Percentiles rank a stretch among this genome's conserved stretches.
Evolutionary conservation across 805 yeast species (phyloP).

Genomic region (Candida ipomoeae): DNA sequence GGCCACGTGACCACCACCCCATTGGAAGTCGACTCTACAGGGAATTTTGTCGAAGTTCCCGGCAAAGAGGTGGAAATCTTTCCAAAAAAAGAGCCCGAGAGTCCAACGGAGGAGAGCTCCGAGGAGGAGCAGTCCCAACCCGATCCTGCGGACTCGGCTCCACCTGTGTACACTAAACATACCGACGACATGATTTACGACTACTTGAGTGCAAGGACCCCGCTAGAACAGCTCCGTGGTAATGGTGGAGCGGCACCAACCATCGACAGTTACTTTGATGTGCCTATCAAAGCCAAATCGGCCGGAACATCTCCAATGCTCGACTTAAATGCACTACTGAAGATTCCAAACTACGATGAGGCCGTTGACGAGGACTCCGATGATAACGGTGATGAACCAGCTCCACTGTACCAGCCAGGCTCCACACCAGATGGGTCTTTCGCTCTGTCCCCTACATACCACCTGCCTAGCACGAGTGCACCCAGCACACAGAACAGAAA

Average conservation of each 20-base stretch:
- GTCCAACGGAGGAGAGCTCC: constrained; percentile 4
- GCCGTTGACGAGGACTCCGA: constrained; percentile 39
- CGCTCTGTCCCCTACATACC: not conserved
- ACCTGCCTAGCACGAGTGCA: constrained; percentile 10
- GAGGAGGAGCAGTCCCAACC: constrained; percentile 13
- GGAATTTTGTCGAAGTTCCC: constrained; percentile 21
- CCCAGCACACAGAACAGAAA: constrained; percentile 8
- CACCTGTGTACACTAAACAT: constrained; percentile 42
- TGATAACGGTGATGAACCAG: constrained; percentile 15
- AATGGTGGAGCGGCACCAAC: constrained; percentile 17
- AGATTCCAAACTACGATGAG: constrained; percentile 38
- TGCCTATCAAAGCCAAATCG: constrained; percentile 17
- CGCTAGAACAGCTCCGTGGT: constrained; percentile 33
- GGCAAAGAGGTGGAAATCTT: constrained; percentile 28
- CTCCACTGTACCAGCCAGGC: constrained; percentile 18
- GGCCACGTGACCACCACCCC: constrained; percentile 36
- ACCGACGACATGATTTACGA: constrained; percentile 37
- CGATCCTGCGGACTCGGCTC: constrained; percentile 32
- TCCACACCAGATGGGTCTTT: not conserved
- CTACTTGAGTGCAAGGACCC: constrained; percentile 30
- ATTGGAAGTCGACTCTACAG: constrained; percentile 28
- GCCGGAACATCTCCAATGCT: constrained; percentile 15
- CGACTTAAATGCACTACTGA: constrained; percentile 24
- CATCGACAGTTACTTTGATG: constrained; percentile 31
- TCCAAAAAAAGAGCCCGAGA: constrained; percentile 19